Evolutionary conservation across 2,329 filamentous ascomycete genomes (phyloP).

Genomic region (Chaetothyriales sp.): DNA sequence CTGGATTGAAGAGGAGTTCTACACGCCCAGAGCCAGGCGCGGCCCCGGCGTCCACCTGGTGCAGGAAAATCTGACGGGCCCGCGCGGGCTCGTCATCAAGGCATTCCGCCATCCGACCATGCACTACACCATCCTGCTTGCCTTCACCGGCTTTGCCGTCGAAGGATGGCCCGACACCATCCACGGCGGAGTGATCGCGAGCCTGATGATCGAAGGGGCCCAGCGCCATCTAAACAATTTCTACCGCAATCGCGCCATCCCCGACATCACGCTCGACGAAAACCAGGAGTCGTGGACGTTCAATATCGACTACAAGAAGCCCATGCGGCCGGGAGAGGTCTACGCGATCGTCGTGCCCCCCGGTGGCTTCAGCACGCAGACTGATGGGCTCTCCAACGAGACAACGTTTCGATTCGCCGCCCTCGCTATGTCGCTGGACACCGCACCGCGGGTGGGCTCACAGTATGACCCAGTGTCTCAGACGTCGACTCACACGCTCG

Average conservation of each 20-base stretch:
- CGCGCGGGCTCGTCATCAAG: slow-evolving; percentile 27
- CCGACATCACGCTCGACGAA: neutral
- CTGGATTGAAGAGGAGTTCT: slow-evolving; percentile 26
- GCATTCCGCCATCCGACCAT: slow-evolving; percentile 52
- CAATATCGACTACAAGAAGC: slow-evolving; percentile 49
- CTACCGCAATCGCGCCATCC: slow-evolving; percentile 6
- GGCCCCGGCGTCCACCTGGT: slow-evolving; percentile 21
- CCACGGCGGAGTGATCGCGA: slow-evolving; percentile 59
- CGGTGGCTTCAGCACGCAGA: slow-evolving; percentile 21
- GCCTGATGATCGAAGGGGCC: slow-evolving; percentile 55
- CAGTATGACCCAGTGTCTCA: slow-evolving; percentile 7
- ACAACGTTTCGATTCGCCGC: slow-evolving; percentile 15
- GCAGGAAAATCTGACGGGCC: slow-evolving; percentile 28
- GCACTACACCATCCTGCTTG: slow-evolving; percentile 50
- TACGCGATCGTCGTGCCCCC: slow-evolving; percentile 41
- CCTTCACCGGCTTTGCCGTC: slow-evolving; percentile 46
- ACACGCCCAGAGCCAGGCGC: slow-evolving; percentile 1
- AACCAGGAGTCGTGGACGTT: slow-evolving; percentile 42
- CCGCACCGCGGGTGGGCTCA: slow-evolving; percentile 28
- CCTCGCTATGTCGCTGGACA: slow-evolving; percentile 29
- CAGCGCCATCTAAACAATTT: slow-evolving; percentile 25
- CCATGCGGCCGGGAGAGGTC: slow-evolving; percentile 46
- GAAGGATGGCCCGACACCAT: slow-evolving; percentile 55
- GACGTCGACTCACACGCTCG: slow-evolving; percentile 2
- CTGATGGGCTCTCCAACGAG: neutral